Evolutionary conservation across 257 asterid species (phyloP), one percentile per base, ranked within the genome.

Genomic region (Solanum corneliomulleri): DNA sequence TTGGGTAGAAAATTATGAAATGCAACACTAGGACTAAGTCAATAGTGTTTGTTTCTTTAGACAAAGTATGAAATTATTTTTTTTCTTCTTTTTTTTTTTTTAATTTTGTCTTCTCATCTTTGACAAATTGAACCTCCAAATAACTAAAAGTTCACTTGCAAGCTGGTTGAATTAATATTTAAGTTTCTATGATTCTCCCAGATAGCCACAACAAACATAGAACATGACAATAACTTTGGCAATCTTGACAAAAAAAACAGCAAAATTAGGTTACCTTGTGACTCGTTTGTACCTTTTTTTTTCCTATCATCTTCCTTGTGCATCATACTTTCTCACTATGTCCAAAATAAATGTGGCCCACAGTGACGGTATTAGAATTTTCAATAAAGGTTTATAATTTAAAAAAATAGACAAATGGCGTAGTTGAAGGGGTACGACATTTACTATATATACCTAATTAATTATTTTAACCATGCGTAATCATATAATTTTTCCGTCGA

Each of bases 221-320:
- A 76, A 76, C 60, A 76, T 2, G 60, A 11, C 56, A 76, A 41
- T 76, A 41, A 76, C 83, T 12, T 7, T 41, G 37, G 14, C 23
- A 44, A 5, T 21, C 62, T 42, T 42, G 62, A 77, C n/a, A 42
- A 77, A 76, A n/a, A 18, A 60, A 60, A 8, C 83, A 76, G 8
- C 60, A 76, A n/a, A 42, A 44, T n/a, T 42, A 42, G 35, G 60
- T 42, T 42, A 77, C 21, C 20, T 75, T 75, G 82, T 75, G 82
- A 75, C 82, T 39, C 37, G 1, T 77, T 77, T 8, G 83, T 76
- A 76, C 83, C 83, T 76, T 76, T 76, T 76, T 76, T 41, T n/a
- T 76, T 4, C 83, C 14, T 76, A 56, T 39, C 35, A 76, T 41
- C 35, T 76, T 76, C 60, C 83, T 77, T 25, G n/a, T 77, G 7